Evolutionary conservation across 352 stramenopile genomes (phyloP), one percentile per base, ranked within the genome.

Genomic region (Peronospora farinosa): DNA sequence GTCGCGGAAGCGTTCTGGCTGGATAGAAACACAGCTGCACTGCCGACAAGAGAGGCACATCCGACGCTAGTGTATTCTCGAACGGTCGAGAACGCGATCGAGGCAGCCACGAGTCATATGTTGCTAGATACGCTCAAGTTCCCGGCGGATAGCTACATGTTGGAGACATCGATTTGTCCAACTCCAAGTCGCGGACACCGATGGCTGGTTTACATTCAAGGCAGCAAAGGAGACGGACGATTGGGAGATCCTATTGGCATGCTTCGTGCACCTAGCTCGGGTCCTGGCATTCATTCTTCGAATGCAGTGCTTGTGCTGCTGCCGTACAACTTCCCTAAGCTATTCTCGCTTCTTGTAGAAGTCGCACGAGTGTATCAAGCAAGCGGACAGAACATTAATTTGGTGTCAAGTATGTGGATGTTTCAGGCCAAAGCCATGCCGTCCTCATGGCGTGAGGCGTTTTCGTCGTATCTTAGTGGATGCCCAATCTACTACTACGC

Each of bases 81-180:
- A 12, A 84, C 74, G 1, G 76, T 88, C 3, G 84, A 95, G 51
- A 77, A 73, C 13, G 78, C 78, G 1, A 87, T 91, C 10, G 84
- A 95, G 47, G 74, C 72, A 3, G 84, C 81, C 7, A 92, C 80
- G 17, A 93, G 83, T 59, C 78, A 89, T 53, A 92, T 95, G 80
- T 57, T 93, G 31, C 57, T 95, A 6, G 84, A 95, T 52, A 92
- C 79, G 33, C 76, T 95, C 50, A 92, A 92, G 59, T 95, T 95
- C 47, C 80, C 84, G 3, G 71, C 78, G 0, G 84, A 95, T 35
- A 84, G 53, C 30, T 95, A 95, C 37, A 40, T 72, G 32, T 45
- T 95, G 12, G 82, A 95, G 48, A 74, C 37, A 7, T 23, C 61
- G 0, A 60, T 92, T 25, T 85, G 36, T 4, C 80, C 80, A 2